Evolutionary conservation across 495 filamentous ascomycete genomes (phyloP).

Genomic region (Platismatia glauca): DNA sequence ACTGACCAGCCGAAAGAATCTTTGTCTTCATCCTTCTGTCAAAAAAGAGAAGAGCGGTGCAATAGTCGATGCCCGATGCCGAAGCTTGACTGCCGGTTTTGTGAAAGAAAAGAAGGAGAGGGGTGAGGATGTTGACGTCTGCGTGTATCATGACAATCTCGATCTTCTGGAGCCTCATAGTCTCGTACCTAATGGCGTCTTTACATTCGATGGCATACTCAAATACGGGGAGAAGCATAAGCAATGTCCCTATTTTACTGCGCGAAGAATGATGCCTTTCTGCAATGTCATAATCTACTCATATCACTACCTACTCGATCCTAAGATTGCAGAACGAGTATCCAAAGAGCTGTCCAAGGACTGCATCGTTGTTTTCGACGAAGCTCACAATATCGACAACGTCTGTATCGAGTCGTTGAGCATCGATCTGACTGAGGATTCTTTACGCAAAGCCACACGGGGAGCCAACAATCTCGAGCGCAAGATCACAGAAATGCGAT

Average conservation of each 20-base stretch:
- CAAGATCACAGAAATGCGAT: constrained; percentile 87
- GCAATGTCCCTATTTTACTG: constrained; percentile 96
- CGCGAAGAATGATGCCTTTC: constrained; percentile 94
- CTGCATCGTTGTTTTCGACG: constrained; percentile 97
- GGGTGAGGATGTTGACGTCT: constrained; percentile 88
- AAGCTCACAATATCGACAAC: constrained; percentile 99
- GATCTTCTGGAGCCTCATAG: constrained; percentile 92
- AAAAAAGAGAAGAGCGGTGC: constrained; percentile 90
- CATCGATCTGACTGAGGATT: constrained; percentile 93
- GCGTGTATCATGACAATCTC: constrained; percentile 95
- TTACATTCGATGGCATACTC: constrained; percentile 83
- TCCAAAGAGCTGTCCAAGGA: constrained; percentile 96
- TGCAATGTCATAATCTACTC: constrained; percentile 99
- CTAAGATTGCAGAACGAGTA: constrained; percentile 95
- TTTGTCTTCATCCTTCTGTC: constrained; percentile 92
- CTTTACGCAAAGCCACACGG: constrained; percentile 73
- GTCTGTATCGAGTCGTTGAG: constrained; percentile 97
- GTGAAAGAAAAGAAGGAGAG: constrained; percentile 93
- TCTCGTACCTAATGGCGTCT: constrained; percentile 85
- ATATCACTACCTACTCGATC: constrained; percentile 95
- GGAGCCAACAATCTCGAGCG: constrained; percentile 85
- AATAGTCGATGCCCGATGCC: constrained; percentile 88
- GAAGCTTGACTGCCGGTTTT: constrained; percentile 92
- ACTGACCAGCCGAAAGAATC: constrained; percentile 90
- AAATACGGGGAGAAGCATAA: constrained; percentile 90